Evolutionary conservation across 2,329 filamentous ascomycete species (phyloP).

Genomic region (Diplodia sapinea): DNA sequence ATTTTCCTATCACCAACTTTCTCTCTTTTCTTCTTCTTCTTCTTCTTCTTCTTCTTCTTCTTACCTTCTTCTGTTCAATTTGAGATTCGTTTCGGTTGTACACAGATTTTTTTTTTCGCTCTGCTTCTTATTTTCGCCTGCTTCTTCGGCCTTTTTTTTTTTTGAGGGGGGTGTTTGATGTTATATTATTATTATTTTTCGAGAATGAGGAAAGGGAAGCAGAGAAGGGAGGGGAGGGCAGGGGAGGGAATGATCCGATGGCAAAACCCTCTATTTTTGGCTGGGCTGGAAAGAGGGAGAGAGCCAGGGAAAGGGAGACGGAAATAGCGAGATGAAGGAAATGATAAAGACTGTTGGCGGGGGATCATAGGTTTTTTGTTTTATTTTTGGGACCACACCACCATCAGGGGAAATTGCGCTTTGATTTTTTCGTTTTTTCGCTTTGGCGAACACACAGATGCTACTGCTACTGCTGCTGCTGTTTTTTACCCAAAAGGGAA

Average conservation of each 20-base stretch:
- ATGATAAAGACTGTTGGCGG: no score
- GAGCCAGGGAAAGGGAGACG: no score
- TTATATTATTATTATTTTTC: background rate
- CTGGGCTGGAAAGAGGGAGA: no score
- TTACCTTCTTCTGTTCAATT: slow-evolving; percentile 10
- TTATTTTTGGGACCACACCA: no score
- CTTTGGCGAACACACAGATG: no score
- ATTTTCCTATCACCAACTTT: background rate
- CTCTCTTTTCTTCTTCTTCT: background rate
- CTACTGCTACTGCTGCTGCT: no score
- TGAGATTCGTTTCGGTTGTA: slow-evolving; percentile 13
- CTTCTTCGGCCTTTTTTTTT: slow-evolving; percentile 7
- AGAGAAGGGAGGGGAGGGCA: background rate
- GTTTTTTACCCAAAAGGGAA: background rate
- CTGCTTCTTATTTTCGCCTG: background rate
- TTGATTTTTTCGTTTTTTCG: no score
- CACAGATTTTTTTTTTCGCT: background rate
- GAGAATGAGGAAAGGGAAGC: background rate
- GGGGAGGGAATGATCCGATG: background rate
- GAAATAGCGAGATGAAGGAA: no score
- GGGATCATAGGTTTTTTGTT: no score
- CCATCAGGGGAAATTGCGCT: no score
- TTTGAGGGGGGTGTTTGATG: background rate
- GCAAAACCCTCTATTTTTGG: no score
- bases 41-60: background rate